These are phyloP conservation scores for Eucalyptus caleyi DNA, from an alignment of 345 rosid species.

Conservation along the genomic window DNA sequence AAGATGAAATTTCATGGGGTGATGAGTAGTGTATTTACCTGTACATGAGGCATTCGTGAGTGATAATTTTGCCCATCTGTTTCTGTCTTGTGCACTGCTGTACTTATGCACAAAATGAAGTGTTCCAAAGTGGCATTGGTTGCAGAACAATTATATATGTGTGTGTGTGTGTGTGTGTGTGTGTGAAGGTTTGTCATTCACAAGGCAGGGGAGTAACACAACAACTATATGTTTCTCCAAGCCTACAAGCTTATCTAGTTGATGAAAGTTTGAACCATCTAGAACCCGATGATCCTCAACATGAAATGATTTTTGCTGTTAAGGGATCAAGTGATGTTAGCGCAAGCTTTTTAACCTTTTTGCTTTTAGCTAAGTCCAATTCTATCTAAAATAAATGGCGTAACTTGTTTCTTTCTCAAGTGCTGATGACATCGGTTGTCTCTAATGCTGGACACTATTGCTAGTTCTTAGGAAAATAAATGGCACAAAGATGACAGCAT, in stretches of 20 bases:
- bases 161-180: too few species aligned
- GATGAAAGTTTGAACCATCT: background rate
- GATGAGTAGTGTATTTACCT: background rate
- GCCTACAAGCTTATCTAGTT: background rate
- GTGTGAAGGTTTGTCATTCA: background rate
- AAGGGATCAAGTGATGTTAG: background rate
- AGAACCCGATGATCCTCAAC: background rate
- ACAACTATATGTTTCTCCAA: background rate
- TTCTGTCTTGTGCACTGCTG: background rate
- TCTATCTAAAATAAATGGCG: background rate
- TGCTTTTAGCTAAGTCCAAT: background rate
- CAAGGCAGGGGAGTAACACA: background rate
- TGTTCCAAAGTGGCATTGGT: background rate
- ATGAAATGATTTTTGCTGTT: background rate
- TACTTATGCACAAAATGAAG: background rate
- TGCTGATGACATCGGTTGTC: background rate
- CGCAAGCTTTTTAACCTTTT: background rate
- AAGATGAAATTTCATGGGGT: background rate
- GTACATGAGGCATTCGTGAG: background rate
- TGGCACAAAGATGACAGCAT: accelerated
- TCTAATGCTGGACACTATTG: background rate
- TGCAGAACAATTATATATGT: background rate
- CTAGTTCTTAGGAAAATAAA: background rate
- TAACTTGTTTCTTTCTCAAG: background rate
- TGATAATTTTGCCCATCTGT: background rate